These are phyloP conservation scores for Debaryomyces nepalensis DNA, from an alignment of 1,139 yeast species.

Conservation along the genomic window DNA sequence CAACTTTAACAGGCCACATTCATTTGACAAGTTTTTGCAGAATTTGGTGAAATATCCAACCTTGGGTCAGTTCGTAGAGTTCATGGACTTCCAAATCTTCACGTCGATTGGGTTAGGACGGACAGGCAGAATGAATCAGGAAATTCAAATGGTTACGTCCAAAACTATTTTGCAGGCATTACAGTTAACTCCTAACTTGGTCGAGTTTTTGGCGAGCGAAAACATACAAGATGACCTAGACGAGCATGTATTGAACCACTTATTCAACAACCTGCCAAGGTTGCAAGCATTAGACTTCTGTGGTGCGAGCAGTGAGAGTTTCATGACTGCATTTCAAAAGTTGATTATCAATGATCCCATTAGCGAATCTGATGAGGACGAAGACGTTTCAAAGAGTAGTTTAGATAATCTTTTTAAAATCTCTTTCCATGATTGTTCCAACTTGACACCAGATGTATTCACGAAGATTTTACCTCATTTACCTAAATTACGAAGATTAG, in stretches of 20 bases:
- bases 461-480: constrained; percentile 61
- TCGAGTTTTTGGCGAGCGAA: constrained; percentile 83
- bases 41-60: constrained; percentile 55
- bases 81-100: constrained; percentile 85
- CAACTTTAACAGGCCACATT: constrained; percentile 77
- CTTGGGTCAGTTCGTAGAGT: constrained; percentile 70
- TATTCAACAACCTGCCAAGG: constrained; percentile 63
- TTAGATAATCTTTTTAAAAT: constrained; percentile 52
- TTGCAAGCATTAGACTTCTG: constrained; percentile 83
- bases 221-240: constrained; percentile 86
- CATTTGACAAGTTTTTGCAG: constrained; percentile 72
- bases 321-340: constrained; percentile 64
- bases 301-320: constrained; percentile 75
- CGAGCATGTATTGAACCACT: constrained; percentile 55
- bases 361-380: constrained; percentile 18
- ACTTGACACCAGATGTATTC: constrained; percentile 62
- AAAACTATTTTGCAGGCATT: constrained; percentile 69
- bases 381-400: constrained; percentile 16
- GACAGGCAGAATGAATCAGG: constrained; percentile 86
- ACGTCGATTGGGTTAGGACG: constrained; percentile 91
- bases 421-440: constrained; percentile 89
- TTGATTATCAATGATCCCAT: constrained; percentile 29
- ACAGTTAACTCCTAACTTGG: constrained; percentile 63
- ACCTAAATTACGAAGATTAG: constrained; percentile 67
- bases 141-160: constrained; percentile 87